These are phyloP conservation scores for Backusella luteola DNA, from an alignment of 192 early-diverging fungal genomes.

Conservation along the genomic window DNA sequence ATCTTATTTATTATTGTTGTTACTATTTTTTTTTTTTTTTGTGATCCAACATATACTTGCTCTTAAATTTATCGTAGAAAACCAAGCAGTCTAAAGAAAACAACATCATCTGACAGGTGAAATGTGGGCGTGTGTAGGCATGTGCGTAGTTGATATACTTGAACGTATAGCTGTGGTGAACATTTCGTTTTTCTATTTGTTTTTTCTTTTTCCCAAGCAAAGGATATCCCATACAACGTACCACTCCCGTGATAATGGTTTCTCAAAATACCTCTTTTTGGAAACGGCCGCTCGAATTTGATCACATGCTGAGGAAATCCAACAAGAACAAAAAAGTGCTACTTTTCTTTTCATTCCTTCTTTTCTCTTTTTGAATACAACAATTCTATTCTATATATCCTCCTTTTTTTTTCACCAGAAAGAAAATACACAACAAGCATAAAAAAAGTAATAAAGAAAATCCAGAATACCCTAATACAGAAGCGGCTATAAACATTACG, in stretches of 20 bases:
- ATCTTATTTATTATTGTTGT: neutral
- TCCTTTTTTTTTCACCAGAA: neutral
- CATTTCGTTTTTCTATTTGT: neutral
- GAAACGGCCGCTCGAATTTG: neutral
- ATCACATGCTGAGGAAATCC: neutral
- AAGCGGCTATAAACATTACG: neutral
- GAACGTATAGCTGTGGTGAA: neutral
- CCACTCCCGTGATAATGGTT: neutral
- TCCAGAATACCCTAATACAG: neutral
- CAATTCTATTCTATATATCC: neutral
- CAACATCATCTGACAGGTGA: neutral
- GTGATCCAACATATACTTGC: neutral
- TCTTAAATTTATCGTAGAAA: neutral
- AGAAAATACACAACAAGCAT: neutral
- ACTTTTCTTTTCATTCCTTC: neutral
- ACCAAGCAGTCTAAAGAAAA: neutral
- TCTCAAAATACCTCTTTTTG: neutral
- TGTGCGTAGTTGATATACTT: neutral
- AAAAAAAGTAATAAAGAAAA: neutral
- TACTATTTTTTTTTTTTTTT: neutral
- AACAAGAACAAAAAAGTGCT: neutral
- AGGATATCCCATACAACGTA: neutral
- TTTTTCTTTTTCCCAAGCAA: neutral
- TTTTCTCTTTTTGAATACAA: constrained; percentile 2
- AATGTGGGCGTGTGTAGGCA: neutral